phyloP scores from a whole-genome alignment of 352 stramenopile genomes.

The Globisporangium polare region DNA sequence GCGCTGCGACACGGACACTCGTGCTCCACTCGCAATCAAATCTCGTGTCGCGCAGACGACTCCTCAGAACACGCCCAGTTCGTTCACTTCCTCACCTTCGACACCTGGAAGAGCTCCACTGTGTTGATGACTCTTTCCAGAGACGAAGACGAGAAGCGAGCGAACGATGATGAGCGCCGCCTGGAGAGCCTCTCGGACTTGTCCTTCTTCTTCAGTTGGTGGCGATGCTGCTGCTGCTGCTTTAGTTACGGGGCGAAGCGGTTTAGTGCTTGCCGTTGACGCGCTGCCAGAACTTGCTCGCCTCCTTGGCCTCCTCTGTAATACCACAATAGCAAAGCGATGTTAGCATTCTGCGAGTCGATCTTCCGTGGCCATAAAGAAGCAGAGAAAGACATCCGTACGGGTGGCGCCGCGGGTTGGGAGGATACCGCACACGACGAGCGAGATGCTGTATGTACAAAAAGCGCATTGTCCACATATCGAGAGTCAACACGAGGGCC shows the following conservation, averaged over 20 bases:
- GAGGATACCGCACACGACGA: slow-evolving; percentile 81
- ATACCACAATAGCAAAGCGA: neutral
- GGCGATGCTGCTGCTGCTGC: neutral
- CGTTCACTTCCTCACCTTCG: neutral
- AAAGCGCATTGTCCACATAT: neutral
- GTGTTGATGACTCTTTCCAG: neutral
- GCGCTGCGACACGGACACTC: neutral
- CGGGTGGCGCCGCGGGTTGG: slow-evolving; percentile 65
- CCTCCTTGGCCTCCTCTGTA: slow-evolving; percentile 78
- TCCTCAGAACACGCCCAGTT: neutral
- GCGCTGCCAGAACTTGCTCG: slow-evolving; percentile 86
- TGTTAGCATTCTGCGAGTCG: neutral
- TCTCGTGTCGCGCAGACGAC: neutral
- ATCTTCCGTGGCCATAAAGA: neutral
- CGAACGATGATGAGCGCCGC: neutral
- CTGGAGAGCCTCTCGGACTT: neutral
- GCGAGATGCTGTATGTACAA: slow-evolving; percentile 41
- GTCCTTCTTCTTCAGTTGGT: slow-evolving; percentile 3
- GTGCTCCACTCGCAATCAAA: neutral
- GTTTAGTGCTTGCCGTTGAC: slow-evolving; percentile 83
- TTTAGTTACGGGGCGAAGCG: slow-evolving; percentile 6
- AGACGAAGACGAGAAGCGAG: neutral
- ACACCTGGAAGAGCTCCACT: slow-evolving; percentile 1
- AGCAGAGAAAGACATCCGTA: slow-evolving; percentile 22
- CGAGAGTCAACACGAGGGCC: neutral